Conservation (phyloP, 2,329 filamentous ascomycete species). For the Aspergillus phoenicis region DNA sequence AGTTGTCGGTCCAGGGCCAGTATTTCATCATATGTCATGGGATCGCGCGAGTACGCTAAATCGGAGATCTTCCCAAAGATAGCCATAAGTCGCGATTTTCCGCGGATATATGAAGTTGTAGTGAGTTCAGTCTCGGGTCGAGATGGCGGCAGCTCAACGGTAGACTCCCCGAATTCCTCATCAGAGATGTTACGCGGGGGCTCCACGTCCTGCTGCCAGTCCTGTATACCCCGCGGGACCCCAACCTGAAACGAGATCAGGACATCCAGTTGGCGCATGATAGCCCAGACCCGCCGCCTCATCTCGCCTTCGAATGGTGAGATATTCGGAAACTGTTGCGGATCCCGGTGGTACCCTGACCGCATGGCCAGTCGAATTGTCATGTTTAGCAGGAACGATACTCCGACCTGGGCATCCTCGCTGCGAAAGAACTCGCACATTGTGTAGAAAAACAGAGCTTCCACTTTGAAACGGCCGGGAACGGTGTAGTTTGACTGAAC, state of each 20-base stretch:
- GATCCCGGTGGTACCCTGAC: slow-evolving; percentile 64
- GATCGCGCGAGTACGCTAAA: slow-evolving; percentile 37
- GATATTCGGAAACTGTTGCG: slow-evolving; percentile 56
- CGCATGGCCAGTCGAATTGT: slow-evolving; percentile 63
- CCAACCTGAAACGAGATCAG: slow-evolving; percentile 67
- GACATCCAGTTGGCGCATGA: slow-evolving; percentile 58
- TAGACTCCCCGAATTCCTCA: slow-evolving; percentile 59
- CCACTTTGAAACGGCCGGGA: slow-evolving; percentile 36
- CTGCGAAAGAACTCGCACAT: slow-evolving; percentile 35
- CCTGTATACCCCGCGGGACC: slow-evolving; percentile 62
- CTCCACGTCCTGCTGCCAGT: slow-evolving; percentile 62
- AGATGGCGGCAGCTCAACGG: slow-evolving; percentile 54
- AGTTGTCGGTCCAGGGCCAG: slow-evolving; percentile 40
- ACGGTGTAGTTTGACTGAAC: slow-evolving; percentile 37
- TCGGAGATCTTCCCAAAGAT: slow-evolving; percentile 43
- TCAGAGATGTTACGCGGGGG: slow-evolving; percentile 64
- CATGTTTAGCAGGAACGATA: slow-evolving; percentile 59
- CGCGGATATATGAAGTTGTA: slow-evolving; percentile 40
- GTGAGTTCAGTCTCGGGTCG: slow-evolving; percentile 59
- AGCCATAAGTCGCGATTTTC: slow-evolving; percentile 39
- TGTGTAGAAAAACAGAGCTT: slow-evolving; percentile 35
- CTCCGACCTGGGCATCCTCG: slow-evolving; percentile 49
- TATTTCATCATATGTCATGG: slow-evolving; percentile 39
- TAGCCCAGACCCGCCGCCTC: slow-evolving; percentile 46
- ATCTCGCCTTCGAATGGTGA: slow-evolving; percentile 61